Evolutionary conservation across 192 early-diverging fungal genomes (phyloP).

Genomic region (Coemansia sp.): DNA sequence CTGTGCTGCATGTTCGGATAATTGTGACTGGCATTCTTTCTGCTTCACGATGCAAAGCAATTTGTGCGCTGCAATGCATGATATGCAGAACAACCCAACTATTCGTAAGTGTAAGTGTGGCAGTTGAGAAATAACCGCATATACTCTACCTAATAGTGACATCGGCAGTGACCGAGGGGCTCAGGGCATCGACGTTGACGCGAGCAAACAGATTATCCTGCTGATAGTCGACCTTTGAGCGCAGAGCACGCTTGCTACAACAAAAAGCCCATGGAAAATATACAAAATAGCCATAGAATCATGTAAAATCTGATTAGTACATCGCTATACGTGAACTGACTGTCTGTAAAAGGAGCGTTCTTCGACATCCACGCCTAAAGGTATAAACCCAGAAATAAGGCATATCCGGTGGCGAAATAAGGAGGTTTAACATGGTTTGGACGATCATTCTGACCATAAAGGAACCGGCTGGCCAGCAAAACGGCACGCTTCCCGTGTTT

Average conservation of each 20-base stretch:
- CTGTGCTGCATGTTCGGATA: neutral
- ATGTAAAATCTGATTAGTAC: neutral
- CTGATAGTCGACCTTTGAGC: slow-evolving; percentile 85
- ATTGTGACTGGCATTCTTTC: neutral
- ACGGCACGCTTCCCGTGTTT: no score
- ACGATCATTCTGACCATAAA: neutral
- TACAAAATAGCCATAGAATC: neutral
- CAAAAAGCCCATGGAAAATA: neutral
- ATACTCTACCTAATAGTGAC: slow-evolving; percentile 63
- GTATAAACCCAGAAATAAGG: neutral
- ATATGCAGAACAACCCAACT: neutral
- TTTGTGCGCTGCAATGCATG: neutral
- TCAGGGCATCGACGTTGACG: slow-evolving; percentile 89
- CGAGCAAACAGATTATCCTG: slow-evolving; percentile 91
- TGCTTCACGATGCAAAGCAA: neutral
- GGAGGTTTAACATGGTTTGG: neutral
- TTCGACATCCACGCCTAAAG: neutral
- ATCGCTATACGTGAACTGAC: neutral
- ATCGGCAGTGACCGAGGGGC: slow-evolving; percentile 86
- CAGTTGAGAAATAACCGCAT: neutral
- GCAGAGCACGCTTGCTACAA: slow-evolving; percentile 50
- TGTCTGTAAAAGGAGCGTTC: neutral
- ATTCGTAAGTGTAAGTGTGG: neutral
- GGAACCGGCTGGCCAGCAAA: neutral
- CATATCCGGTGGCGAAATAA: neutral